Evolutionary conservation across 345 rosid genomes (phyloP).

Genomic region (Arabis alpina): DNA sequence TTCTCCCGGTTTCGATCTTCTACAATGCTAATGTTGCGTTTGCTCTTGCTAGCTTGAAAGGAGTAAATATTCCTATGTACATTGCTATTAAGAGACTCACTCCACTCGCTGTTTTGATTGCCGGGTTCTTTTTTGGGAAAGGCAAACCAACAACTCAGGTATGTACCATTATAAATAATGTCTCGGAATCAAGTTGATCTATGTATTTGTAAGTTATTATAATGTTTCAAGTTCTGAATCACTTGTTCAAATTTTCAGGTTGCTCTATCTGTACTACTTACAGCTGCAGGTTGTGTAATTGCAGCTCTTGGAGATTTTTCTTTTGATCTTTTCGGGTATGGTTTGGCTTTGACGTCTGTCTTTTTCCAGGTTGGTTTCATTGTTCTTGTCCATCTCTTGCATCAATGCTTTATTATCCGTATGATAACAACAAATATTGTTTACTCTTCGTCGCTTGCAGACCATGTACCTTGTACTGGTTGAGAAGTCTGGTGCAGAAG

Average conservation of each 20-base stretch:
- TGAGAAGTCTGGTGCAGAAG: constrained; percentile 96
- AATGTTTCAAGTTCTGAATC: constrained; percentile 15
- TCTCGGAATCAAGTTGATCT: not conserved
- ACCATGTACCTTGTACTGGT: constrained; percentile 97
- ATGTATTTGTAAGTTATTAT: not conserved
- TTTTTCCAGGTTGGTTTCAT: constrained; percentile 71
- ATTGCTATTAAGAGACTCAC: constrained; percentile 97
- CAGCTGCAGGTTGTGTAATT: constrained; percentile 83
- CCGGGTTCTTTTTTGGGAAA: constrained; percentile 74
- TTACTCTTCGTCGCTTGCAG: constrained; percentile 48
- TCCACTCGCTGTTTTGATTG: constrained; percentile 83
- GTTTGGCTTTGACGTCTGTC: constrained; percentile 92
- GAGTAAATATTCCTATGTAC: constrained; percentile 97
- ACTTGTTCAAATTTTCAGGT: constrained; percentile 61
- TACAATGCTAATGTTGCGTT: constrained; percentile 97
- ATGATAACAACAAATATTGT: not conserved
- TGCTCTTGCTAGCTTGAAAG: constrained; percentile 98
- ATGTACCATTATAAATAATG: not conserved
- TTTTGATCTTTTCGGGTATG: constrained; percentile 81
- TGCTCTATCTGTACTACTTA: constrained; percentile 76
- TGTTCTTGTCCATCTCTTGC: constrained; percentile 11
- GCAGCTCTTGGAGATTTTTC: constrained; percentile 98
- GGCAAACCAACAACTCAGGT: constrained; percentile 87
- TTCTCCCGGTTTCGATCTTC: constrained; percentile 82
- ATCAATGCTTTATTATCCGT: not conserved